These are phyloP conservation scores for Aegilops longissima DNA, from an alignment of 176 grass and related monocot genomes.

Conservation along the genomic window DNA sequence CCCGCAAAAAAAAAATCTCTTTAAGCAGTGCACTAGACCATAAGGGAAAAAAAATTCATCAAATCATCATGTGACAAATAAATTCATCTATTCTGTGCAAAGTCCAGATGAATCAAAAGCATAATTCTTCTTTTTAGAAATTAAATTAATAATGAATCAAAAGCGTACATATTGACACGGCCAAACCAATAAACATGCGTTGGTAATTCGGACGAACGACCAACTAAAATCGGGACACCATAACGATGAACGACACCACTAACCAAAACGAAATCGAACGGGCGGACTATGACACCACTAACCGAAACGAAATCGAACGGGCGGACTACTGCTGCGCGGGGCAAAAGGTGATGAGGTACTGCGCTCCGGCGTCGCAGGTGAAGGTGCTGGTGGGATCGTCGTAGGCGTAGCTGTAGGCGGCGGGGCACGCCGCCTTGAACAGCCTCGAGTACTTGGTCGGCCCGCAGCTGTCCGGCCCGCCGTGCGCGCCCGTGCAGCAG, in stretches of 20 bases:
- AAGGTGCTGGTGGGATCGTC: constrained; percentile 91
- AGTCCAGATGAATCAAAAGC: too few species aligned
- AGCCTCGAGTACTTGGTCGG: constrained; percentile 68
- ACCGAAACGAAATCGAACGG: neutral
- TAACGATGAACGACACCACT: too few species aligned
- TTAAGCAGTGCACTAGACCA: too few species aligned
- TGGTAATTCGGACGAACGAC: neutral
- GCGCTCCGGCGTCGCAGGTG: constrained; percentile 64
- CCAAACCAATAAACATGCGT: neutral
- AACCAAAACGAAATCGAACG: neutral
- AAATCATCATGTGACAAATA: neutral
- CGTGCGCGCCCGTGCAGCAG: constrained; percentile 78
- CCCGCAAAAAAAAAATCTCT: too few species aligned
- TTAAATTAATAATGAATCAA: neutral
- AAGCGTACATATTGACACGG: neutral
- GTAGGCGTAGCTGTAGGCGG: constrained; percentile 90
- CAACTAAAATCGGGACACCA: neutral
- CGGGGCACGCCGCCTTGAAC: constrained; percentile 83
- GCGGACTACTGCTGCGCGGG: constrained; percentile 33
- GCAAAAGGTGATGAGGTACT: constrained; percentile 84
- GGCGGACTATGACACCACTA: neutral
- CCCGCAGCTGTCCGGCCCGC: constrained; percentile 47
- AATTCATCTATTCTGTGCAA: neutral
- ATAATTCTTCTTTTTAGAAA: too few species aligned
- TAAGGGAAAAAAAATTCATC: neutral